phyloP scores from a whole-genome alignment of 129 eudicot species.

The Cynara cardunculus region DNA sequence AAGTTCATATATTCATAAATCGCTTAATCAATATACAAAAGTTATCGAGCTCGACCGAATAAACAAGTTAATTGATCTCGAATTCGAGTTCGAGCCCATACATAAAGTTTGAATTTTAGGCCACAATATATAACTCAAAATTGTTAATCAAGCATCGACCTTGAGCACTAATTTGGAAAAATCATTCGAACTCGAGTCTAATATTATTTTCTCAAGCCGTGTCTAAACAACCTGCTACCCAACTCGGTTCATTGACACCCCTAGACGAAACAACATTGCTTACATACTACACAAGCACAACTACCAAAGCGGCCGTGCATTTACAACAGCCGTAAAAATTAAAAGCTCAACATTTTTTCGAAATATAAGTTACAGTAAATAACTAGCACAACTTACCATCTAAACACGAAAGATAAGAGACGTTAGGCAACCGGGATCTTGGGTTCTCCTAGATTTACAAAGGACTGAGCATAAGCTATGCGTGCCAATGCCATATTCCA shows the following conservation, averaged over 20 bases:
- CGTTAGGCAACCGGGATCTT: constrained; percentile 77
- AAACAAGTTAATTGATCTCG: not conserved
- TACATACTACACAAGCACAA: not conserved
- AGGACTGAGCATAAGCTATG: constrained; percentile 76
- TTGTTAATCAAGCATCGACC: not conserved
- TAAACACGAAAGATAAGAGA: not conserved
- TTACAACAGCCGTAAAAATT: constrained; percentile 4
- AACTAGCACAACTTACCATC: constrained; percentile 24
- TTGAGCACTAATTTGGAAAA: not conserved
- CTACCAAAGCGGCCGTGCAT: not conserved
- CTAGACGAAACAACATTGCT: not conserved
- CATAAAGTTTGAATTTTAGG: not conserved
- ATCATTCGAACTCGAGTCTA: not conserved
- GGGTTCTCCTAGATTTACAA: constrained; percentile 96
- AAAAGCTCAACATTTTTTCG: constrained; percentile 1
- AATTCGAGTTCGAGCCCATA: not conserved
- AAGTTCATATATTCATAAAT: not conserved
- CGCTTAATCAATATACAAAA: not conserved
- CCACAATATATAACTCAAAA: not conserved
- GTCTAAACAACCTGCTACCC: not conserved
- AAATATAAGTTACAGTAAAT: not conserved
- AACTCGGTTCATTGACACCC: not conserved
- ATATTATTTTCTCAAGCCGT: not conserved
- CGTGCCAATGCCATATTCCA: constrained; percentile 84
- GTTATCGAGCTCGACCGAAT: not conserved